Evolutionary conservation across 257 asterid species (phyloP).

Genomic region (Nemophila menziesii): DNA sequence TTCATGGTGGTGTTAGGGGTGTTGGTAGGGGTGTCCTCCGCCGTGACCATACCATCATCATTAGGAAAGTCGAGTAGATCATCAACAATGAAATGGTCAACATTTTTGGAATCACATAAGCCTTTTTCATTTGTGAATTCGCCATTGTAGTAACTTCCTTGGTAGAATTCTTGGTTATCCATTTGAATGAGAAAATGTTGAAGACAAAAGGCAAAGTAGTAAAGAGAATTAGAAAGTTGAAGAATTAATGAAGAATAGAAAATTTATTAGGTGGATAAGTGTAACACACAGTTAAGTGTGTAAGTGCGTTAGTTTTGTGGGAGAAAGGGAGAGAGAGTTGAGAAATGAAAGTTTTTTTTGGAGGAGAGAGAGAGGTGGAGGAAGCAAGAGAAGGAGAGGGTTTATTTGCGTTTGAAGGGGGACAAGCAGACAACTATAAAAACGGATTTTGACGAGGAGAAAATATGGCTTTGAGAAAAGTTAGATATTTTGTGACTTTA

Average conservation of each 20-base stretch:
- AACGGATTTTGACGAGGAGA: conserved; percentile 56
- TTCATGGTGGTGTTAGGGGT: conserved; percentile 15
- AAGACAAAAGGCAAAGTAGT: neutral
- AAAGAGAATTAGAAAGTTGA: neutral
- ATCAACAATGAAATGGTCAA: conserved; percentile 56
- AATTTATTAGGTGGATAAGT: conserved; percentile 3
- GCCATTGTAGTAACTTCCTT: conserved; percentile 21
- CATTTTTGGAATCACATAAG: conserved; percentile 28
- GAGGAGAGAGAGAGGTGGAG: conserved; percentile 14
- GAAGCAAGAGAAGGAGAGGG: conserved; percentile 27
- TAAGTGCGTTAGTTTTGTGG: conserved; percentile 3
- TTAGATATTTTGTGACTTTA: conserved; percentile 19
- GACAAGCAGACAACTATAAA: conserved; percentile 36
- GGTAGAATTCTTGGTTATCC: conserved; percentile 54
- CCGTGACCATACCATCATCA: conserved; percentile 34
- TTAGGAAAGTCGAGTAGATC: conserved; percentile 75
- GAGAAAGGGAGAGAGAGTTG: conserved; percentile 17
- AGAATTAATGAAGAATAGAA: neutral
- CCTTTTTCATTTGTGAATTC: conserved; percentile 30
- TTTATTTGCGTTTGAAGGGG: conserved; percentile 68
- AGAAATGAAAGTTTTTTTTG: conserved; percentile 18
- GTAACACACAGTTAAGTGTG: conserved; percentile 9
- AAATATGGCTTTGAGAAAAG: conserved; percentile 43
- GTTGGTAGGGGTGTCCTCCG: conserved; percentile 15
- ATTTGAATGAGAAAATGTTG: conserved; percentile 10